phyloP scores from a whole-genome alignment of 768 basidiomycete genomes.

The Hypholoma fasciculare region DNA sequence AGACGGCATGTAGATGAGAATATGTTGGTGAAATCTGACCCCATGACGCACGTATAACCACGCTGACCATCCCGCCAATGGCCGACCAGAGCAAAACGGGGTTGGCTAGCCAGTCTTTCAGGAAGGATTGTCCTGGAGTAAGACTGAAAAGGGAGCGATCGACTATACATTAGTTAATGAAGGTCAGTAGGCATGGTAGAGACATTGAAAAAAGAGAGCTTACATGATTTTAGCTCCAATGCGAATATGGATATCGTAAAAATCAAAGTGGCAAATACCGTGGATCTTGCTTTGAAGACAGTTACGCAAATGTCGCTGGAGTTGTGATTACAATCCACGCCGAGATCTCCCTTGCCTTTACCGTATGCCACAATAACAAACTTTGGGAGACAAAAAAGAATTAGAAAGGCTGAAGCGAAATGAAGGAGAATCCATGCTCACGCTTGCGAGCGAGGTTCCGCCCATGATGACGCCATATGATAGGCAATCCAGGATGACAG shows the following conservation, averaged over 20 bases:
- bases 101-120: slow-evolving; percentile 36
- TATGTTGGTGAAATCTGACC: slow-evolving; percentile 13
- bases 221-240: slow-evolving; percentile 38
- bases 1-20: neutral
- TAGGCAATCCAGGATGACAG: slow-evolving; percentile 36
- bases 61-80: slow-evolving; percentile 34
- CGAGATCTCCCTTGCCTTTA: slow-evolving; percentile 29
- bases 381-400: slow-evolving; percentile 9
- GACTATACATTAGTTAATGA: neutral
- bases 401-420: neutral
- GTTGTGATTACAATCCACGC: slow-evolving; percentile 30
- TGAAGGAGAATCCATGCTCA: slow-evolving; percentile 17
- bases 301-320: slow-evolving; percentile 23
- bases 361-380: slow-evolving; percentile 40
- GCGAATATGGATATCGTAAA: slow-evolving; percentile 37
- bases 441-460: slow-evolving; percentile 29
- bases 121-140: slow-evolving; percentile 33
- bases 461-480: slow-evolving; percentile 39
- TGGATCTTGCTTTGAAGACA: slow-evolving; percentile 37
- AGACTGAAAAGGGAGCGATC: slow-evolving; percentile 38
- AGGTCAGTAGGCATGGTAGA: neutral
- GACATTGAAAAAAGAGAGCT: slow-evolving; percentile 7
- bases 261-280: slow-evolving; percentile 37
- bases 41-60: slow-evolving; percentile 28
- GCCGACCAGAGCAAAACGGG: slow-evolving; percentile 35